Conservation (phyloP, 345 rosid genomes). For the Capsella bursapastoris region DNA sequence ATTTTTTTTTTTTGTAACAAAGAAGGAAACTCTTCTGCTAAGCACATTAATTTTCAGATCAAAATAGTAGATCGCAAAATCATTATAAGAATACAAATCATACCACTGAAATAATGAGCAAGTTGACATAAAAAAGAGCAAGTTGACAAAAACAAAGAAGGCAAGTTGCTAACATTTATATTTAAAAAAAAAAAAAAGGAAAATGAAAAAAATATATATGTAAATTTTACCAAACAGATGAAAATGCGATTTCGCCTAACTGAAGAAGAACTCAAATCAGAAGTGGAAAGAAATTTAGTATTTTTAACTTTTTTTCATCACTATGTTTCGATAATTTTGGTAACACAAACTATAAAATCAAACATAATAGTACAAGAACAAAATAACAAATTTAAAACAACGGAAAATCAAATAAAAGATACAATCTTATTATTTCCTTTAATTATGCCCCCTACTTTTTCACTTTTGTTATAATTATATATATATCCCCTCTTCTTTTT, state of each 20-base stretch:
- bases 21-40: neutral
- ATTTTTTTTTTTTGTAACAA: neutral
- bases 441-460: conserved; percentile 31
- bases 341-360: conserved; percentile 18
- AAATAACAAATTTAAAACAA: neutral
- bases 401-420: conserved; percentile 4
- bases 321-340: conserved; percentile 26
- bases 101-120: conserved; percentile 9
- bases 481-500: neutral
- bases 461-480: conserved; percentile 34
- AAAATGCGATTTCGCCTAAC: conserved; percentile 36
- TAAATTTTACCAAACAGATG: conserved; percentile 29
- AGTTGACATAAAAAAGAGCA: conserved; percentile 29
- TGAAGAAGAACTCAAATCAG: neutral
- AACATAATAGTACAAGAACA: conserved; percentile 7
- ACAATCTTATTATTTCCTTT: conserved; percentile 33
- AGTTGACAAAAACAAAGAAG: neutral
- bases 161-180: neutral
- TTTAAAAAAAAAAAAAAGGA: neutral
- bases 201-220: neutral
- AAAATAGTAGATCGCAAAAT: neutral
- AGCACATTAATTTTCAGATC: neutral
- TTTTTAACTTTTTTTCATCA: neutral
- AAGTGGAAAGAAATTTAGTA: conserved; percentile 23
- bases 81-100: neutral